Base-by-base conservation (phyloP, 2,329 filamentous ascomycete genomes). In the Ploettnerulaceae sp. region DNA sequence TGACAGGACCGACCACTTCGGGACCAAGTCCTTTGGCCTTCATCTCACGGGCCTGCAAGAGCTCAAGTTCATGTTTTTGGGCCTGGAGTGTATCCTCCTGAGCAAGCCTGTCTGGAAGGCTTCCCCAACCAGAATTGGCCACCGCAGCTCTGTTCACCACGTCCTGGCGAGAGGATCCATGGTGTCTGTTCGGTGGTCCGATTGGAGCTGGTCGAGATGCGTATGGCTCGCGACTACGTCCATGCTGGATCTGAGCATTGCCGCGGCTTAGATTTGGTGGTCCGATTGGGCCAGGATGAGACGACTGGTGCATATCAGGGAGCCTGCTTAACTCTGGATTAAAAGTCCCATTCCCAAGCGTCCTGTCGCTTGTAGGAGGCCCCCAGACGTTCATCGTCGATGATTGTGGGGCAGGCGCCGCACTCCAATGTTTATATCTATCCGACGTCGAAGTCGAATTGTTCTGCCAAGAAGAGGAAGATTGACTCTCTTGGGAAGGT, bases 311-410 rank as follows among this genome's bases (percentile, higher is more conserved):
- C 45, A 62, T 58, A 26, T 62, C 60, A 21, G 63, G 59, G 6
- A 64, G 14, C 66, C 66, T 32, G 63, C 72, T 74, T 41, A 84
- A 71, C 55, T 81, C 78, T 9, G 78, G 73, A 47, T 77, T 80
- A 59, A 90, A 90, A 0, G 84, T 88, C 33, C 86, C 86, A 62
- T 90, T 90, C 3, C 86, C 86, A 15, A 90, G 79, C 8, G 79
- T 81, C 44, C 81, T 76, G 55, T 86, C 81, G 57, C 77, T 82
- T 45, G 79, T 79, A 11, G n/a, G 82, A 33, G 84, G 79, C 14
- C 81, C 85, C 86, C 86, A 90, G 14, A 89, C 82, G 60, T 84
- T 87, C 37, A 75, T 71, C 9, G 61, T 65, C 18, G 71, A 64
- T 8, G 69, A 53, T 34, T 70, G 67, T 37, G 73, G 74, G 28